Evolutionary conservation across 129 eudicot genomes (phyloP), one percentile per base, ranked within the genome.

Genomic region (Artemisia tridentata): DNA sequence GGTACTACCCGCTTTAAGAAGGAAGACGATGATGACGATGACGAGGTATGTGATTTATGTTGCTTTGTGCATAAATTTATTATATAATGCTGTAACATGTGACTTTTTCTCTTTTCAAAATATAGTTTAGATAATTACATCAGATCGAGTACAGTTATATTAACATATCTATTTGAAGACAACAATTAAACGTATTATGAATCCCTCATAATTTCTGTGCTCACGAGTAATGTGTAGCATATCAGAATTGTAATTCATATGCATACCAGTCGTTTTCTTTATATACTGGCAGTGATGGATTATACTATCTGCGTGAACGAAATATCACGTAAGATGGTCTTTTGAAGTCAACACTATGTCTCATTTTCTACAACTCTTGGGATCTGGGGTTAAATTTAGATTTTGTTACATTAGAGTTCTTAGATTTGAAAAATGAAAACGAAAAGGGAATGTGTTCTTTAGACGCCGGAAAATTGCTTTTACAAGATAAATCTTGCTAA

Each of bases 1-100:
- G 98, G 98, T 65, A 90, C 88, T 2, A 93, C 98, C 62, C 77
- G 81, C 48, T 91, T 93, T 51, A 93, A 87, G 84, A 93, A 93
- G 89, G 87, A 77, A 6, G 91, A 86, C 3, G 95, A 87, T 67
- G 88, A 89, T 3, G 85, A 81, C 5, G 80, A 84, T 25, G 96
- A 88, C 21, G 92, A 90, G 96, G 95, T 87, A 85, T 69, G 65
- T 52, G 65, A 50, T 18, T 71, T 27, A 3, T 52, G 16, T 17
- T 53, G 3, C 43, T 61, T 72, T 16, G 8, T 54, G 41, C 18
- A 19, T n/a, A 38, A 9, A 53, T 74, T 14, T 8, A 19, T 54
- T 54, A 50, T 49, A 55, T 55, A 3, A 8, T 59, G 25, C 63
- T 57, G 15, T 59, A 38, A 7, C 16, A 16, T 49, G 15, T 38